Percentiles rank a stretch among this genome's conserved stretches.
Evolutionary conservation across 208 protist genomes (phyloP).

Genomic region (Acanthamoeba castellanii): DNA sequence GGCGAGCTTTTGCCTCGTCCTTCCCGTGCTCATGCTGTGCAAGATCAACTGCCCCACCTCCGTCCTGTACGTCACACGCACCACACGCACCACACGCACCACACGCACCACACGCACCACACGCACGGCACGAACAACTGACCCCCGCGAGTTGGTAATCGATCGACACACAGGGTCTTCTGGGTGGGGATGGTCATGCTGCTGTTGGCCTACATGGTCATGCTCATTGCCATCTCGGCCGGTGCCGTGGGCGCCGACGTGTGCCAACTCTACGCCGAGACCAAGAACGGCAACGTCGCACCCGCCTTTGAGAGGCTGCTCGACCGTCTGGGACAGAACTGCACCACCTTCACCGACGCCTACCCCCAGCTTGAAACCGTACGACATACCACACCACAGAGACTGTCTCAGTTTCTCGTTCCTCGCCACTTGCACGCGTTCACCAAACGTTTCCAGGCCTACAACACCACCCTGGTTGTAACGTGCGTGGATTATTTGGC

Average conservation of each 20-base stretch:
- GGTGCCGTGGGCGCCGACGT: not conserved
- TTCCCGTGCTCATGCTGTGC: not conserved
- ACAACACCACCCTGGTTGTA: not conserved
- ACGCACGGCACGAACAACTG: not conserved
- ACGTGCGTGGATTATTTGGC: not conserved
- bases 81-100: not conserved
- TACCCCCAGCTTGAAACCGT: not conserved
- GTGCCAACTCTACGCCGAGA: not conserved
- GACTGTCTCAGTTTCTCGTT: no score
- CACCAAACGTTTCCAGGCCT: no score
- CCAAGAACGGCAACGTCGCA: not conserved
- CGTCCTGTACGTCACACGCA: not conserved
- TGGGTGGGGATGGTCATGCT: not conserved
- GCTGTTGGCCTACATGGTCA: not conserved
- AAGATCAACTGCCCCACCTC: slow-evolving; percentile 12
- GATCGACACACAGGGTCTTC: not conserved
- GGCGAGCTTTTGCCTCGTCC: not conserved
- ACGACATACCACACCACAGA: no score
- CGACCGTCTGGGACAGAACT: not conserved
- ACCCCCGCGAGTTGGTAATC: not conserved
- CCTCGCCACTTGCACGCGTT: no score
- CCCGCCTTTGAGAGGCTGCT: not conserved
- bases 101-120: no score
- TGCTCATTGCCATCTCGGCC: not conserved
- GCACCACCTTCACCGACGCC: not conserved